phyloP scores from a whole-genome alignment of 164 flowering plant genomes.

The Brasenia schreberi region DNA sequence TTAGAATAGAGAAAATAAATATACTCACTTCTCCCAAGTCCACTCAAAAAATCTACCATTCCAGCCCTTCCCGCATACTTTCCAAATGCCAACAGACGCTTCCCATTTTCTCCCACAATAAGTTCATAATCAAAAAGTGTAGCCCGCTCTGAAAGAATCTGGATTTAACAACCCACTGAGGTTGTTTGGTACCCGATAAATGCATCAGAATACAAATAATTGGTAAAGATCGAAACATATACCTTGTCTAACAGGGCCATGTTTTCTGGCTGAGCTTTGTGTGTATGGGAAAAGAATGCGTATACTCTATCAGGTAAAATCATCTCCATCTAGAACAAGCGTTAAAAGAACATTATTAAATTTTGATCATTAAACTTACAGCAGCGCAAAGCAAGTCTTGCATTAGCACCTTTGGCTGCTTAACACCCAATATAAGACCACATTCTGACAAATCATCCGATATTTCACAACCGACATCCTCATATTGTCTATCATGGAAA shows the following conservation, averaged over 20 bases:
- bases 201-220: too few relatives aligned
- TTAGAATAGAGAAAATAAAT: too few relatives aligned
- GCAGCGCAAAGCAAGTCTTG: not conserved
- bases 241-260: conserved; percentile 95
- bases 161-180: conserved; percentile 1
- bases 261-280: conserved; percentile 95
- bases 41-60: conserved; percentile 68
- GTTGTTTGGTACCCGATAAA: too few relatives aligned
- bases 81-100: conserved; percentile 87
- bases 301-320: conserved; percentile 85
- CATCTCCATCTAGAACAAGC: conserved; percentile 64
- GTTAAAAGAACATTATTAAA: not conserved
- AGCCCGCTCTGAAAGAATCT: conserved; percentile 65
- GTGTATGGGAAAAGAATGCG: conserved; percentile 96
- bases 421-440: conserved; percentile 81
- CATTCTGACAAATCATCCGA: conserved; percentile 90
- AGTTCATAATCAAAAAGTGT: conserved; percentile 93
- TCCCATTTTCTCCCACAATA: conserved; percentile 81
- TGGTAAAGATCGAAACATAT: not conserved
- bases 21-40: conserved; percentile 71
- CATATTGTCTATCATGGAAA: conserved; percentile 70
- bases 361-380: too few relatives aligned
- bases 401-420: conserved; percentile 79
- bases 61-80: conserved; percentile 98
- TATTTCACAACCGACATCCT: conserved; percentile 96